Conservation (phyloP, 2,329 filamentous ascomycete genomes). For the Rasamsonia emersonii region DNA sequence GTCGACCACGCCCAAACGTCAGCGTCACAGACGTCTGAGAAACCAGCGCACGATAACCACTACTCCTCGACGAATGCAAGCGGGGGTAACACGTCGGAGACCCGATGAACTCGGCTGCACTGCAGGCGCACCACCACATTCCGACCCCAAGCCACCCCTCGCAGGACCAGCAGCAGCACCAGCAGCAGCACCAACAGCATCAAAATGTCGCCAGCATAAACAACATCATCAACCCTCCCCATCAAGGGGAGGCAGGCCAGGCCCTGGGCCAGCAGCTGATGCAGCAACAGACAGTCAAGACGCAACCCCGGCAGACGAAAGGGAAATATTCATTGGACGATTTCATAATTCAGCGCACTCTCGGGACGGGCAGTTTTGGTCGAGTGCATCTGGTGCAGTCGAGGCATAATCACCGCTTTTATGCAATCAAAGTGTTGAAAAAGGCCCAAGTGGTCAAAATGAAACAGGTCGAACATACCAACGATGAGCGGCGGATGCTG, state of each 20-base stretch:
- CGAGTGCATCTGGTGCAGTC: conserved; percentile 95
- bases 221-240: conserved; percentile 66
- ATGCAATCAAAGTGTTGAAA: conserved; percentile 96
- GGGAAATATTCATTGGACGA: conserved; percentile 93
- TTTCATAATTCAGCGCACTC: conserved; percentile 80
- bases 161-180: conserved; percentile 28
- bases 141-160: conserved; percentile 18
- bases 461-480: conserved; percentile 99
- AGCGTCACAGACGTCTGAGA: conserved; percentile 13
- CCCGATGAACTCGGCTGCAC: conserved; percentile 23
- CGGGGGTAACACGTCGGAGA: conserved; percentile 1
- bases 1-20: conserved; percentile 12
- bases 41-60: conserved; percentile 16
- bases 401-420: conserved; percentile 95
- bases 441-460: conserved; percentile 98
- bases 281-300: conserved; percentile 10
- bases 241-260: conserved; percentile 27
- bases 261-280: conserved; percentile 1
- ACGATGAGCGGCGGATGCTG: conserved; percentile 93
- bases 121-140: conserved; percentile 24
- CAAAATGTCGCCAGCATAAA: conserved; percentile 74
- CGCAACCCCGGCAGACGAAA: conserved; percentile 12
- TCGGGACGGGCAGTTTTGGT: conserved; percentile 95
- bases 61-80: conserved; percentile 9
- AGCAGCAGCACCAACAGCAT: conserved; percentile 32